A percentile compares a stretch with the other conserved stretches of the same genome.
These are phyloP conservation scores for Ascoidea rubescens DNA, from an alignment of 805 yeast species.

Conservation along the genomic window DNA sequence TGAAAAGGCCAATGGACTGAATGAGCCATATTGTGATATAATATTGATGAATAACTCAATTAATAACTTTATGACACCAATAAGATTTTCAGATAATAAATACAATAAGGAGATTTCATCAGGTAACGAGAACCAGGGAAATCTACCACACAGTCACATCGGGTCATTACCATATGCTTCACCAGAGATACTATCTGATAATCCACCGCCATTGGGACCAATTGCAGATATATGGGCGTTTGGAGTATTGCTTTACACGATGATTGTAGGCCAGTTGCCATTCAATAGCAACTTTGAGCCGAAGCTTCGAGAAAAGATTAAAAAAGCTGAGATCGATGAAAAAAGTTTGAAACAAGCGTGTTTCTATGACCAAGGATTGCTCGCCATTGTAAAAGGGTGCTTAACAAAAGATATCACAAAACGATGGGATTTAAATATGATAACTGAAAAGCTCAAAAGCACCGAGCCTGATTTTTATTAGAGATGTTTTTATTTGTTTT, in stretches of 20 bases:
- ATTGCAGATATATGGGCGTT: constrained; percentile 84
- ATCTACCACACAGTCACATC: constrained; percentile 49
- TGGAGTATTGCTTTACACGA: constrained; percentile 65
- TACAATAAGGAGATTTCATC: constrained; percentile 6
- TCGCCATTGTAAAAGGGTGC: constrained; percentile 35
- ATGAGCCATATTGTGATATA: neutral
- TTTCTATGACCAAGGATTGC: constrained; percentile 15
- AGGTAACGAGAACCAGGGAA: constrained; percentile 6
- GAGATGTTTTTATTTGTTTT: no score
- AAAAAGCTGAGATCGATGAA: constrained; percentile 48
- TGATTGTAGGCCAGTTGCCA: constrained; percentile 64
- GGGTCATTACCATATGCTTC: constrained; percentile 91
- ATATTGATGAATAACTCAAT: constrained; percentile 2
- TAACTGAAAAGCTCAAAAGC: constrained; percentile 9
- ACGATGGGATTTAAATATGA: constrained; percentile 34
- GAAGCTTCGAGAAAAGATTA: constrained; percentile 55
- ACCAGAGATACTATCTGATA: constrained; percentile 61
- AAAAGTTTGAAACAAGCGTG: constrained; percentile 29
- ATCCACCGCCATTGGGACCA: constrained; percentile 47
- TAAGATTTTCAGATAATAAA: no score
- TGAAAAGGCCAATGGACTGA: neutral
- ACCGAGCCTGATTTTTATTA: neutral
- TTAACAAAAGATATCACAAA: constrained; percentile 34
- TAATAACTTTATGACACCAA: neutral
- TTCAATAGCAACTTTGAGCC: constrained; percentile 81